These are phyloP conservation scores for Diddensiella santjacobensis DNA, from an alignment of 805 yeast genomes.

Conservation along the genomic window DNA sequence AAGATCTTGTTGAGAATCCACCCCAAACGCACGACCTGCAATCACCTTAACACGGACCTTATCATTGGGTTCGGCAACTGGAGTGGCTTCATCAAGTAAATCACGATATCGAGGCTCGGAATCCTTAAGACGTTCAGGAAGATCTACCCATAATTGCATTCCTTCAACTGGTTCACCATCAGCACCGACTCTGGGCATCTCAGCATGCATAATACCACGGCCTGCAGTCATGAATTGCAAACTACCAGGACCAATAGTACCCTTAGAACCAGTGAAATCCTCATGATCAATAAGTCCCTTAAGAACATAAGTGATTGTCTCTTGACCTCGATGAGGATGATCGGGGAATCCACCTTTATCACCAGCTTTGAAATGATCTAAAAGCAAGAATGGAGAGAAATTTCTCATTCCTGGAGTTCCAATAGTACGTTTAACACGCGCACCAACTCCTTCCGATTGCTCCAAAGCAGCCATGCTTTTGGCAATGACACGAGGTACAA, in stretches of 20 bases:
- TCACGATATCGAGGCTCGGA: constrained; percentile 74
- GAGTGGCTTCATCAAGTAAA: constrained; percentile 62
- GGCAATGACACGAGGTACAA: constrained; percentile 42
- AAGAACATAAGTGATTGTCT: constrained; percentile 63
- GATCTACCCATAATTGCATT: constrained; percentile 83
- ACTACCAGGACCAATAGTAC: constrained; percentile 74
- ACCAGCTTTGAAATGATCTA: constrained; percentile 67
- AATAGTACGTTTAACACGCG: constrained; percentile 73
- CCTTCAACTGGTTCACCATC: constrained; percentile 50
- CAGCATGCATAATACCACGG: constrained; percentile 77
- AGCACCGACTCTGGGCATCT: constrained; percentile 63
- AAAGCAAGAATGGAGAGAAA: constrained; percentile 74
- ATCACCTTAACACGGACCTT: constrained; percentile 66
- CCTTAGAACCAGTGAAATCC: constrained; percentile 78
- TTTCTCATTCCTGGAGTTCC: constrained; percentile 64
- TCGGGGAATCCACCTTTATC: constrained; percentile 74
- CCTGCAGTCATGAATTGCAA: constrained; percentile 94
- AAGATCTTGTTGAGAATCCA: constrained; percentile 65
- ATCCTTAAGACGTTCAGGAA: constrained; percentile 60
- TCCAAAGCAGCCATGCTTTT: constrained; percentile 56
- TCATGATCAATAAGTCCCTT: constrained; percentile 71
- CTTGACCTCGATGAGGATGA: constrained; percentile 80
- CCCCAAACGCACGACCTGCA: constrained; percentile 72
- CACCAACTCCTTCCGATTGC: constrained; percentile 83
- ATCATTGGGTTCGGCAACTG: constrained; percentile 61